Base-by-base conservation (phyloP, 108 stramenopile genomes). In the Conticribra weissflogii region DNA sequence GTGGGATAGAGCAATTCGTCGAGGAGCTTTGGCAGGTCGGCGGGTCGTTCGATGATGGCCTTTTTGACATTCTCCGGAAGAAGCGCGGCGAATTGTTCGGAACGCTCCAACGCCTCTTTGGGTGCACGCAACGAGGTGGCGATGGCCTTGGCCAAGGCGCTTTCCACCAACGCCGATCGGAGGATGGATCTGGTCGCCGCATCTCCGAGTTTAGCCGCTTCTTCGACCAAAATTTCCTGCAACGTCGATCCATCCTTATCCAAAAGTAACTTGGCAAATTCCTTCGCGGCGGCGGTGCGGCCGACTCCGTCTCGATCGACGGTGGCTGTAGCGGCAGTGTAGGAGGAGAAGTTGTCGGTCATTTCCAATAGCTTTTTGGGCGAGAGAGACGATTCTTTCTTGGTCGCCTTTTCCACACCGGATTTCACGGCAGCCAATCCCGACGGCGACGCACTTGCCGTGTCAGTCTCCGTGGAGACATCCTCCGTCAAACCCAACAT, bases 291-390 rank as follows among this genome's bases (percentile, higher is more conserved):
- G 17, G 78, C 81, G 8, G 78, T 66, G 61, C 84, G 79, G 1
- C 87, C 87, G 27, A 57, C 68, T 23, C 89, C 89, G 36, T 85
- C 87, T 7, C 82, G 78, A 61, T 88, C 90, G 0, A 86, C 87
- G 57, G 85, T 67, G 23, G 77, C 84, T 12, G 90, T 91, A 24
- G 92, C 86, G 9, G 92, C 83, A 4, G 92, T 88, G 79, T 93
- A 93, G 12, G 84, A 85, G n/a, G 88, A 78, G 65, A 93, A 93
- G 41, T 89, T 89, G 52, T 90, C 87, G 0, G 87, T 81, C 86
- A 93, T 84, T 76, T 93, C 92, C n/a, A 90, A 9, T 54, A 90
- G 64, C 64, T 93, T 90, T 46, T 70, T 74, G 1, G 87, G 86
- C 22, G 84, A 85, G 3, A 91, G 71, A 16, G 62, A 63, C 59